These are phyloP conservation scores for Leccinum boreale DNA, from an alignment of 768 basidiomycete species.

Conservation along the genomic window DNA sequence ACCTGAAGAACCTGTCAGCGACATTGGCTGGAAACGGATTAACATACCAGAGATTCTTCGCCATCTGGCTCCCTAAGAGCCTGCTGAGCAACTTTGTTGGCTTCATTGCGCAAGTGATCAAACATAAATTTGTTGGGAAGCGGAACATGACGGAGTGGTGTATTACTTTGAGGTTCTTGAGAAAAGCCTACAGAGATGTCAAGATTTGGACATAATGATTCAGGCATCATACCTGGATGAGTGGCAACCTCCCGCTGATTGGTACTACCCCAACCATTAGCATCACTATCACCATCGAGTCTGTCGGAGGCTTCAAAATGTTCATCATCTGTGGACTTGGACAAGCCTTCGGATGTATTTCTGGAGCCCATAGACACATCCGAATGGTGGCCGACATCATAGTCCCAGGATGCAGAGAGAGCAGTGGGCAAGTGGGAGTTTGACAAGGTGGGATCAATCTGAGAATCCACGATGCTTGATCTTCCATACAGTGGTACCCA, in stretches of 20 bases:
- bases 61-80: background rate
- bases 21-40: background rate
- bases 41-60: background rate
- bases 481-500: background rate
- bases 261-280: background rate
- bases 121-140: background rate
- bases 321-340: no score
- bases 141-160: background rate
- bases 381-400: background rate
- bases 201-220: background rate
- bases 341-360: no score
- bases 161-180: background rate
- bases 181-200: background rate
- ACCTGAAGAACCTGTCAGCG: no score
- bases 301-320: background rate
- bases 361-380: background rate
- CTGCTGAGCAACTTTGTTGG: background rate
- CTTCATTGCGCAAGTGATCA: background rate
- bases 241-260: background rate
- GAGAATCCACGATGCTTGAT: background rate
- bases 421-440: background rate
- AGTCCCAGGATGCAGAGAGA: background rate
- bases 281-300: no score
- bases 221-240: background rate
- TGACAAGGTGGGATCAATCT: background rate